Base-by-base conservation (phyloP, 2,329 filamentous ascomycete genomes). In the Ilyonectria sp. region DNA sequence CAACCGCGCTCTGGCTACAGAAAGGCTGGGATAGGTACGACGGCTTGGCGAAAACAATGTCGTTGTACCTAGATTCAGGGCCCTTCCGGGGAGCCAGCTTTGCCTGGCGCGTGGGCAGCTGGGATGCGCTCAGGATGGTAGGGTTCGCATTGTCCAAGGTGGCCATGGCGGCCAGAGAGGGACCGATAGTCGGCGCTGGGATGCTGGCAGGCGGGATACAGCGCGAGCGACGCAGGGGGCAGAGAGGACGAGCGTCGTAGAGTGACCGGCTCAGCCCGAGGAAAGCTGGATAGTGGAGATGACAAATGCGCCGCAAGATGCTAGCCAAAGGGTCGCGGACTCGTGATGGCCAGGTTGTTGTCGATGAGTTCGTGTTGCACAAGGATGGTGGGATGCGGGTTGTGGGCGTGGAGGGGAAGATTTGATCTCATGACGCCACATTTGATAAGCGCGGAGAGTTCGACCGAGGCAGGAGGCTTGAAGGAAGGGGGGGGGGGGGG, bases 71-170 rank as follows among this genome's bases (percentile, higher is more conserved):
- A 23, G 82, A 82, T 65, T 86, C 85, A 11, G 83, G 82, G 1
- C 83, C 84, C 40, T 76, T 82, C 69, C 84, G 86, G 49, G 84
- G 83, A 67, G 82, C 80, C 35, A 81, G 80, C 70, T 84, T 83
- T 72, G 83, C 84, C 75, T 87, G 85, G 72, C 95, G 91, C 33
- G 94, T 96, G 50, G 96, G 95, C 57, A 99, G 90, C 82, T 98
- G 94, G 49, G 94, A 93, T 59, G 91, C 89, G 82, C 92, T 97
- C 76, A 98, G 85, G 78, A 99, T 95, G 71, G 94, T 97, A 61
- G 96, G 96, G 84, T 99, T 98, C 71, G 93, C 94, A 82, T 97
- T 97, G 74, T 92, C 89, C 53, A 86, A 79, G 21, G 78, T 73
- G 29, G 78, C 74, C 75, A 77, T 77, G 55, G 60, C 23, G 49